Percentiles rank a stretch among this genome's conserved stretches.
These are phyloP conservation scores for Candida sojae DNA, from an alignment of 1,139 yeast genomes.

Conservation along the genomic window DNA sequence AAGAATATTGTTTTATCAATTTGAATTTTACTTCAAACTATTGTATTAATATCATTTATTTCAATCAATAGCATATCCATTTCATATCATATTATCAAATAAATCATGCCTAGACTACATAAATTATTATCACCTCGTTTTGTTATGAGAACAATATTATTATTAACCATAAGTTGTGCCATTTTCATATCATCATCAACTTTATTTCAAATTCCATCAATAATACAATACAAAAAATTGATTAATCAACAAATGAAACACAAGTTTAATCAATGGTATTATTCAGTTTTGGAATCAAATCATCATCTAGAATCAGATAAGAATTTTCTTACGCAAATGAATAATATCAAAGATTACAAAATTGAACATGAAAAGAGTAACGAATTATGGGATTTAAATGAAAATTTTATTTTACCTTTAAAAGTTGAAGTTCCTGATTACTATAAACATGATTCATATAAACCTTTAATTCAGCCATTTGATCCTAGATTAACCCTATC, in stretches of 20 bases:
- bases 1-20: no score
- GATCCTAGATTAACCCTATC: conserved; percentile 53
- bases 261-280: conserved; percentile 20
- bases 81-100: neutral
- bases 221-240: conserved; percentile 16
- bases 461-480: conserved; percentile 37
- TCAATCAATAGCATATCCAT: no score
- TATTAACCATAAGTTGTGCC: conserved; percentile 15
- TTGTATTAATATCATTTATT: no score
- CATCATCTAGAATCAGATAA: conserved; percentile 22
- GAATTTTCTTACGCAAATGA: conserved; percentile 18
- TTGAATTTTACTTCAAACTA: no score
- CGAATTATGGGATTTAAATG: conserved; percentile 31
- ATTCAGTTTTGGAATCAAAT: conserved; percentile 20
- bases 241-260: conserved; percentile 15
- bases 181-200: conserved; percentile 14
- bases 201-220: conserved; percentile 12
- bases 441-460: conserved; percentile 8
- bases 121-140: conserved; percentile 11
- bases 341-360: conserved; percentile 16
- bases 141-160: conserved; percentile 14
- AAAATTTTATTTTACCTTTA: conserved; percentile 16
- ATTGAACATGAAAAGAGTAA: conserved; percentile 19
- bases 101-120: neutral
- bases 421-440: conserved; percentile 22